Base-by-base conservation (phyloP, 1,284 basidiomycete genomes). In the Puccinia polysora region DNA sequence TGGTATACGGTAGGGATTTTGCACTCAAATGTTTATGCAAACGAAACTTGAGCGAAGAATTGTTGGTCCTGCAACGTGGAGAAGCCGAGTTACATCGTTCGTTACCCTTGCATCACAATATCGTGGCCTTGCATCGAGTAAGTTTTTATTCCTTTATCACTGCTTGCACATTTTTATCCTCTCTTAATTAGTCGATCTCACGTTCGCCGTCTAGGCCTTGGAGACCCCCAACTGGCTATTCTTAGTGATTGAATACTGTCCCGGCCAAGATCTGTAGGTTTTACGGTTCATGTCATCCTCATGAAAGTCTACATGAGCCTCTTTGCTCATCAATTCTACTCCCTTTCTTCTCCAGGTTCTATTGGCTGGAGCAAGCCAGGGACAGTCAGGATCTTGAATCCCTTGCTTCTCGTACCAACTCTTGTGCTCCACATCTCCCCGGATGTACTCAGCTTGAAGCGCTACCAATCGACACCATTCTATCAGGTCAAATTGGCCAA, bases 11-110 rank as follows among this genome's bases (percentile, higher is more conserved):
- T 34, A 85, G 89, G 73, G 88, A 97, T 80, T 98, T 89, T 80
- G 94, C 95, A 20, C 86, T 98, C 82, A 98, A 98, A 84, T 91
- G 92, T 80, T 83, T 98, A 73, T 93, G 90, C 79, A 97, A 95
- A 81, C 88, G 88, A 64, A 89, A 95, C 82, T 86, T 95, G 75
- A 87, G 90, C 80, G 85, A 88, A 76, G 91, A 94, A 72, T 88
- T 89, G 75, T 84, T 94, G 77, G 86, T 64, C 23, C 73, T 55
- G 65, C 65, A 56, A 50, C 65, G 49, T 45, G 73, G 60, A 74
- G 77, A 90, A 86, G 93, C 93, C 58, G 91, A 87, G 55, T 91
- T 98, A 74, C 95, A 98, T 80, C 91, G 97, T 80, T 93, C 90
- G 32, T 85, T 98, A 52, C 89, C 88, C 36, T 82, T 87, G 12